Base-by-base conservation (phyloP, 805 yeast species). In the Ogataea pignaliae region DNA sequence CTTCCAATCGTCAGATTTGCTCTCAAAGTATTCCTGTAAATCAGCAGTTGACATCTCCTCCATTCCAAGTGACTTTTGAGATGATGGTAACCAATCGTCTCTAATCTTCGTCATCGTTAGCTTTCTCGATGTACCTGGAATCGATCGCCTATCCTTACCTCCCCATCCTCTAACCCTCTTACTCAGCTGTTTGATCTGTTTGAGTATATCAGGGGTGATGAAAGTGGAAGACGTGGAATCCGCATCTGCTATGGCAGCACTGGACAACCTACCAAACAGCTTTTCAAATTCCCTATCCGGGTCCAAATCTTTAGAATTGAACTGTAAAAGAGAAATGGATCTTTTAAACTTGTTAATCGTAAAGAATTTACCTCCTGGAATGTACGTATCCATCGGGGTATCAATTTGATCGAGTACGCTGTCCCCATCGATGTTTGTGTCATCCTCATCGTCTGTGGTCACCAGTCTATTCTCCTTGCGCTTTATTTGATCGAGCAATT, bases 51-150 rank as follows among this genome's bases (percentile, higher is more conserved):
- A 60, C 10, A 83, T 48, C 52, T 79, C 81, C 12, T 77, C 80
- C 87, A 85, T 79, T 1, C 63, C 54, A 34, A 86, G 55, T 12
- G 84, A 83, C 47, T 80, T 83, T 44, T 73, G 71, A 26, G 74
- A 65, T 0, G 87, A 78, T 1, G 95, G 95, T 8, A 85, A 57
- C 87, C 90, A 87, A 57, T 85, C 90, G 47, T 85, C 89, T 57
- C 85, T 76, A 37, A 88, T 79, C 54, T 82, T 81, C 0, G 95
- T 81, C 47, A 88, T 67, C 11, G 76, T 68, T 39, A 88, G 65
- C 53, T 85, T 84, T 49, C 88, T 72, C 0, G 79, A 64, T 1
- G 87, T 78, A 26, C 91, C 91, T 0, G 96, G 96, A 3, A 86
- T 77, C 6, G 79, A 67, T 39, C 84, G 65, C 48, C 82, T 78